Conservation (phyloP, 2,329 filamentous ascomycete genomes). For the Colletotrichum caudatum region DNA sequence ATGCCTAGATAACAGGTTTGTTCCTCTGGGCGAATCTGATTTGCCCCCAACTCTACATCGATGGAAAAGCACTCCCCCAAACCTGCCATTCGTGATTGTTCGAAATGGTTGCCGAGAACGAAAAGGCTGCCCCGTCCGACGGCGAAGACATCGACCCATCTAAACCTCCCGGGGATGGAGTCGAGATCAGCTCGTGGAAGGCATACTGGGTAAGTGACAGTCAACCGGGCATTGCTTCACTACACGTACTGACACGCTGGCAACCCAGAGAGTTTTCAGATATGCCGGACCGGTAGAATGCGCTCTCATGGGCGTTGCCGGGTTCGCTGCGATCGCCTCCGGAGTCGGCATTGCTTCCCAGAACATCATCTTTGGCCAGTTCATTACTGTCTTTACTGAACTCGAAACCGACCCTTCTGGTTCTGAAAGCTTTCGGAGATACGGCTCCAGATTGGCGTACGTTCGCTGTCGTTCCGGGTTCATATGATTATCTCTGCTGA, state of each 20-base stretch:
- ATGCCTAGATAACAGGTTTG: neutral
- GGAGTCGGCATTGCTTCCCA: conserved; percentile 38
- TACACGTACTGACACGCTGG: neutral
- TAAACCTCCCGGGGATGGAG: neutral
- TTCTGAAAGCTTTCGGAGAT: neutral
- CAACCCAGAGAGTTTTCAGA: neutral
- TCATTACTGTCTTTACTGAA: conserved; percentile 35
- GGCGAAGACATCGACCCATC: neutral
- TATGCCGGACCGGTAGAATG: neutral
- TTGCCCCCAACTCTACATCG: neutral
- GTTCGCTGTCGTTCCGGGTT: neutral
- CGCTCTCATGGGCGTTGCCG: neutral
- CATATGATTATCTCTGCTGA: neutral
- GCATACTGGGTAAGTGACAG: neutral
- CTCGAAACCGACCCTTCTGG: neutral
- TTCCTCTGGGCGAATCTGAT: neutral
- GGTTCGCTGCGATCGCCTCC: conserved; percentile 15
- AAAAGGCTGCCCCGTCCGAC: neutral
- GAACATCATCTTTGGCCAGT: conserved; percentile 42
- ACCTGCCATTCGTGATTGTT: neutral
- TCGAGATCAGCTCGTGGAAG: neutral
- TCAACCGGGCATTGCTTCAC: neutral
- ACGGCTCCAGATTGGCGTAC: neutral
- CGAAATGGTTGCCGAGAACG: neutral
- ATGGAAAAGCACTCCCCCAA: neutral